phyloP scores from a whole-genome alignment of 2,329 filamentous ascomycete genomes.

The Trichoderma atrobrunneum region DNA sequence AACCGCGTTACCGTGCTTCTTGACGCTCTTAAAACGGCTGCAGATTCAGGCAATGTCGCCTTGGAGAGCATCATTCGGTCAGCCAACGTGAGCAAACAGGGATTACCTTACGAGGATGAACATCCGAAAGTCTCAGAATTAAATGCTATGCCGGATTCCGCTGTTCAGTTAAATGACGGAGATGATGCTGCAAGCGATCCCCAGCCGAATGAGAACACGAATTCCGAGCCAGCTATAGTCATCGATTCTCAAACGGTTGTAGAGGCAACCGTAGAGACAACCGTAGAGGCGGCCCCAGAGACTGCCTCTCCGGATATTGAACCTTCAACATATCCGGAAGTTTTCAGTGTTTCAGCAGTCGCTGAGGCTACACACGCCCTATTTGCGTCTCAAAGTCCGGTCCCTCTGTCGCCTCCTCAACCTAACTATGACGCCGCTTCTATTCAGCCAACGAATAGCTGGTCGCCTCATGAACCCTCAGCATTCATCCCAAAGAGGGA shows the following conservation, averaged over 20 bases:
- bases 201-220: not conserved
- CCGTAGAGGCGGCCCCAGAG: not conserved
- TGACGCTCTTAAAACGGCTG: not conserved
- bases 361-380: not conserved
- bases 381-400: not conserved
- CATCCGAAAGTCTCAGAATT: not conserved
- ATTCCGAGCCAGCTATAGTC: no score
- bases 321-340: not conserved
- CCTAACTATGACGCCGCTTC: not conserved
- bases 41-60: not conserved
- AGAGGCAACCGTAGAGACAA: not conserved
- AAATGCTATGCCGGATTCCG: not conserved
- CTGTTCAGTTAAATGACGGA: not conserved
- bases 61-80: slow-evolving; percentile 6
- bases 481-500: not conserved
- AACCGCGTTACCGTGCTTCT: slow-evolving; percentile 7
- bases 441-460: not conserved
- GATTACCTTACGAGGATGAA: not conserved
- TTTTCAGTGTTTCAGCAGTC: not conserved
- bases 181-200: no score
- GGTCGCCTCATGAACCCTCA: not conserved
- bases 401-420: not conserved
- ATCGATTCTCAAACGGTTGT: not conserved
- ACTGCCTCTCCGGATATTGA: not conserved
- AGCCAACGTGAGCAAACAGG: slow-evolving; percentile 1